These are phyloP conservation scores for Ascochyta fabae DNA, from an alignment of 2,329 filamentous ascomycete species.

Conservation along the genomic window DNA sequence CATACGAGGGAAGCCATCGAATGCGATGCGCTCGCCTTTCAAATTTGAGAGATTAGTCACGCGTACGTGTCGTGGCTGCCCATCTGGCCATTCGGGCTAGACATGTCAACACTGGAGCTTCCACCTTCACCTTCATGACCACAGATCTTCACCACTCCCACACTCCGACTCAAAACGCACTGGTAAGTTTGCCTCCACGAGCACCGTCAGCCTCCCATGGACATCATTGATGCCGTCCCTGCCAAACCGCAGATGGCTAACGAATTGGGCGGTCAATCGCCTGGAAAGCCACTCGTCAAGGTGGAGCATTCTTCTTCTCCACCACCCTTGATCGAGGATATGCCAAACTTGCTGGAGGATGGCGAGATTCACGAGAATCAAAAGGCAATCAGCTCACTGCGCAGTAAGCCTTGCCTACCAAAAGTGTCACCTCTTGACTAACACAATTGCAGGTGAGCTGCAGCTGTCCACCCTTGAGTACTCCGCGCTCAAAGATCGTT, in stretches of 20 bases:
- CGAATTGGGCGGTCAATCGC: not conserved
- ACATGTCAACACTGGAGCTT: slow-evolving; percentile 1
- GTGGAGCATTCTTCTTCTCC: slow-evolving; percentile 3
- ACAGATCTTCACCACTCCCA: not conserved
- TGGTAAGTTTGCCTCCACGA: not conserved
- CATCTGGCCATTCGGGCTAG: not conserved
- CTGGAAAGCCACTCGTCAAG: not conserved
- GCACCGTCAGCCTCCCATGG: not conserved
- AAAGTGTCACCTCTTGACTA: not conserved
- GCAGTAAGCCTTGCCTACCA: not conserved
- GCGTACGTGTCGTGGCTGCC: not conserved
- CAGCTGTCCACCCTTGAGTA: slow-evolving; percentile 20
- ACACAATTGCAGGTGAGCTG: slow-evolving; percentile 15
- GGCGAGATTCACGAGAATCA: not conserved
- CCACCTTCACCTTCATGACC: not conserved
- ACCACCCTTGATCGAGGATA: slow-evolving; percentile 7
- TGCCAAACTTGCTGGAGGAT: not conserved
- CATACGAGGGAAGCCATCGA: no score
- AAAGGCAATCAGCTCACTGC: not conserved
- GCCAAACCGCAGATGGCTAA: not conserved
- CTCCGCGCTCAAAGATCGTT: slow-evolving; percentile 15
- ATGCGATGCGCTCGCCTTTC: no score
- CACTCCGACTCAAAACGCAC: not conserved
- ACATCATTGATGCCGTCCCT: not conserved
- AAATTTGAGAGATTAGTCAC: not conserved